These are phyloP conservation scores for Apiotrichum siamense DNA, from an alignment of 1,284 basidiomycete species.

Conservation along the genomic window DNA sequence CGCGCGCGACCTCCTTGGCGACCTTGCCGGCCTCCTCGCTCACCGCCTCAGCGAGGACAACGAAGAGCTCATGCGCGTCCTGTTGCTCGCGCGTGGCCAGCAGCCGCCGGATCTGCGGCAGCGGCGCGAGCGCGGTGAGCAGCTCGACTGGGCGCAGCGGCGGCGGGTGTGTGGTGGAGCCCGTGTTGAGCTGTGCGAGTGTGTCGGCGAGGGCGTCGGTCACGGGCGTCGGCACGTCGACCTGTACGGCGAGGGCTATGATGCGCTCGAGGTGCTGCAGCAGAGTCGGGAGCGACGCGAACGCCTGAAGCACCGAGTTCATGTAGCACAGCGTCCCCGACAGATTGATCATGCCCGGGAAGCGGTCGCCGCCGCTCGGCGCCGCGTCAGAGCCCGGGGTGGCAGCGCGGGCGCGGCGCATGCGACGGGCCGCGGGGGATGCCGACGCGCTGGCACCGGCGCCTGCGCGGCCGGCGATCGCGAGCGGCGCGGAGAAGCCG, in stretches of 20 bases:
- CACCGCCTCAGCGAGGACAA: constrained; percentile 77
- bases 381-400: not conserved
- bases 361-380: constrained; percentile 47
- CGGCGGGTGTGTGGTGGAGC: constrained; percentile 52
- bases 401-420: not conserved
- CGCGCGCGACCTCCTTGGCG: constrained; percentile 29
- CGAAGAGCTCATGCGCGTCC: constrained; percentile 92
- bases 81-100: constrained; percentile 84
- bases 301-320: constrained; percentile 85
- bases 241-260: constrained; percentile 62
- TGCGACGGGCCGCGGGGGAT: not conserved
- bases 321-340: constrained; percentile 94
- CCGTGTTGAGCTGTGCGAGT: constrained; percentile 67
- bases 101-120: constrained; percentile 58
- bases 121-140: constrained; percentile 60
- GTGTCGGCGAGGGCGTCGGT: constrained; percentile 68
- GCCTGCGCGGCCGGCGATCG: not conserved
- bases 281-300: constrained; percentile 73
- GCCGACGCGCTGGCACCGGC: not conserved
- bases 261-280: constrained; percentile 66
- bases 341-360: constrained; percentile 82
- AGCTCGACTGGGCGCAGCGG: constrained; percentile 66
- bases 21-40: constrained; percentile 63
- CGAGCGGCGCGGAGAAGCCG: not conserved
- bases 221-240: constrained; percentile 74